A percentile compares a stretch with the other conserved stretches of the same genome.
phyloP scores from a whole-genome alignment of 1,284 basidiomycete genomes.

The Limonomyces culmigenus region DNA sequence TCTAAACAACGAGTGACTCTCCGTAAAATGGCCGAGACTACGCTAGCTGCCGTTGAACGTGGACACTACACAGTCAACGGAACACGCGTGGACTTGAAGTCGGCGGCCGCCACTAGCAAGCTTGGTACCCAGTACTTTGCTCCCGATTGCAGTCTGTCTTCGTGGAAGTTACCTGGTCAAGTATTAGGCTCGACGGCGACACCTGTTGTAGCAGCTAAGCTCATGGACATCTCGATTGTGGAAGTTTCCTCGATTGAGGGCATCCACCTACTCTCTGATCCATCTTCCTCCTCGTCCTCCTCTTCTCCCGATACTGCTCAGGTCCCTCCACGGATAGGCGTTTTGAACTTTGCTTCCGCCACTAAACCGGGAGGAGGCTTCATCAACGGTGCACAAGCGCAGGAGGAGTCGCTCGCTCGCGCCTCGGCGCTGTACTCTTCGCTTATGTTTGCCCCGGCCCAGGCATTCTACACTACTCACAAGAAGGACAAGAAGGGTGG shows the following conservation, averaged over 20 bases:
- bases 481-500: constrained; percentile 26
- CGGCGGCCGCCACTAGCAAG: constrained; percentile 15
- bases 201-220: constrained; percentile 11
- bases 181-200: constrained; percentile 3
- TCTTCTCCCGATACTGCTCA: too few relatives aligned
- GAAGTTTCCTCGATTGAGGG: constrained; percentile 16
- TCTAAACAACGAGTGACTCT: constrained; percentile 7
- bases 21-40: constrained; percentile 14
- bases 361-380: constrained; percentile 57
- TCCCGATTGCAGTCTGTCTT: constrained; percentile 19
- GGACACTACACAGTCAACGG: constrained; percentile 12
- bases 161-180: constrained; percentile 16
- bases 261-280: constrained; percentile 3
- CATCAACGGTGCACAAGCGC: constrained; percentile 42
- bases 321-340: constrained; percentile 23
- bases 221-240: constrained; percentile 36
- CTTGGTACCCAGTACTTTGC: constrained; percentile 24
- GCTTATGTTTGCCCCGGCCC: constrained; percentile 31
- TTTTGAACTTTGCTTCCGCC: constrained; percentile 57
- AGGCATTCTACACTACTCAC: constrained; percentile 41
- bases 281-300: constrained; percentile 7
- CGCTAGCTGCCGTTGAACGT: constrained; percentile 15
- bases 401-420: constrained; percentile 59
- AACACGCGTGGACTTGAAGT: constrained; percentile 15
- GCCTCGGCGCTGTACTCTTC: constrained; percentile 45